A percentile compares a stretch with the other conserved stretches of the same genome.
Evolutionary conservation across 306 rosid species (phyloP).

Genomic region (Quillaja saponaria): DNA sequence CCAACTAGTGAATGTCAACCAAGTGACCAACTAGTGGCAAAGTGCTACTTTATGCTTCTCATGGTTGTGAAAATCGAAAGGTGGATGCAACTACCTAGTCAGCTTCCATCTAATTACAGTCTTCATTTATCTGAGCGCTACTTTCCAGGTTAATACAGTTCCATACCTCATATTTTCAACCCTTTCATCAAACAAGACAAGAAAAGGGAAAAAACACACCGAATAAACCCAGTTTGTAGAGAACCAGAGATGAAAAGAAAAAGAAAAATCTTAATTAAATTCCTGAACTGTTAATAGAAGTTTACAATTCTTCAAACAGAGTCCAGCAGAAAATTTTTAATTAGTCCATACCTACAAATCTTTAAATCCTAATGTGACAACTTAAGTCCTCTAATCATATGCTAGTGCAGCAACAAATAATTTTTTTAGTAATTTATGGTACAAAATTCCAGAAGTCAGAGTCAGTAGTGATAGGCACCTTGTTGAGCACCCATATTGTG

Average conservation of each 20-base stretch:
- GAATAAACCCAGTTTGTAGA: too few relatives aligned
- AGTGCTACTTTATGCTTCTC: conserved; percentile 16
- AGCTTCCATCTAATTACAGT: background rate
- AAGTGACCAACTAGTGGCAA: conserved; percentile 5
- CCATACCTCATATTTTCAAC: too few relatives aligned
- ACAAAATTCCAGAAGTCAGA: conserved; percentile 8
- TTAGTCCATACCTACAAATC: background rate
- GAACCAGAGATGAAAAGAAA: too few relatives aligned
- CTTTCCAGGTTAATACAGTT: too few relatives aligned
- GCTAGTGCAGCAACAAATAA: background rate
- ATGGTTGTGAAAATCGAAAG: conserved; percentile 20
- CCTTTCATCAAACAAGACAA: too few relatives aligned
- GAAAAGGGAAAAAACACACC: too few relatives aligned
- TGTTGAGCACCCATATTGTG: conserved; percentile 20
- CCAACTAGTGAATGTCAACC: too few relatives aligned
- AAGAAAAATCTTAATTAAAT: background rate
- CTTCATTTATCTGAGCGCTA: too few relatives aligned
- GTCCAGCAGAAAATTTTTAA: background rate
- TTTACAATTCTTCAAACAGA: background rate
- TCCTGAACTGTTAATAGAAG: background rate
- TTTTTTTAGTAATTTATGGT: background rate
- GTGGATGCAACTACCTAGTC: conserved; percentile 13
- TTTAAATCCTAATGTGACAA: background rate
- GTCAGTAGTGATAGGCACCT: conserved; percentile 24
- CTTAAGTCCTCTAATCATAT: background rate